These are phyloP conservation scores for Ophiostoma ulmi DNA, from an alignment of 2,329 filamentous ascomycete genomes.

Conservation along the genomic window DNA sequence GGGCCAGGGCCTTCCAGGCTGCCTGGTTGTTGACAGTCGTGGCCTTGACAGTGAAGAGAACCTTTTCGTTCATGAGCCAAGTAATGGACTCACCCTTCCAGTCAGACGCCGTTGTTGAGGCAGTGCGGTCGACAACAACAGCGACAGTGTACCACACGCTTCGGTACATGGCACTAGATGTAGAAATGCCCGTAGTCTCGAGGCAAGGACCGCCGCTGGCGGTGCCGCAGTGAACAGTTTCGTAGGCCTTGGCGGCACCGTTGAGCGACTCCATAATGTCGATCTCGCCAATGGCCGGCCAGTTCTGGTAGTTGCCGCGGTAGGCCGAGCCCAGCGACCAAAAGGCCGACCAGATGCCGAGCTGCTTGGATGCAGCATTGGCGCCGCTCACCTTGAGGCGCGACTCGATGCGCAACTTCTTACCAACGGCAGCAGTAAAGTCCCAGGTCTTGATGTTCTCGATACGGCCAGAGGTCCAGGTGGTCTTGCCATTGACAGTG, in stretches of 20 bases:
- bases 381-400: slow-evolving; percentile 36
- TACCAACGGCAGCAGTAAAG: slow-evolving; percentile 35
- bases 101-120: slow-evolving; percentile 31
- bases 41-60: slow-evolving; percentile 43
- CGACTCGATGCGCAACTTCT: slow-evolving; percentile 39
- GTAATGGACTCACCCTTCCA: slow-evolving; percentile 47
- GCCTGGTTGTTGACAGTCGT: slow-evolving; percentile 41
- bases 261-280: slow-evolving; percentile 44
- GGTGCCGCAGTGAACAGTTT: slow-evolving; percentile 42
- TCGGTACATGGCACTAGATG: slow-evolving; percentile 28
- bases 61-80: slow-evolving; percentile 45
- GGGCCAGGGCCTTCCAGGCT: slow-evolving; percentile 48
- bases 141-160: slow-evolving; percentile 45
- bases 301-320: slow-evolving; percentile 38
- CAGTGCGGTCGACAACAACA: slow-evolving; percentile 47
- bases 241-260: slow-evolving; percentile 35
- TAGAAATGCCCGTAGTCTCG: slow-evolving; percentile 37
- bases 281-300: slow-evolving; percentile 42
- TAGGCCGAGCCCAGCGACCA: slow-evolving; percentile 41
- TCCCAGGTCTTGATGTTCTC: slow-evolving; percentile 37
- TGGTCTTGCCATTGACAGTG: slow-evolving; percentile 24
- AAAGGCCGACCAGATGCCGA: slow-evolving; percentile 46
- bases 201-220: slow-evolving; percentile 40
- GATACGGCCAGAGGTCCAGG: slow-evolving; percentile 44
- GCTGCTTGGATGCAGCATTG: slow-evolving; percentile 30